A percentile compares a stretch with the other conserved stretches of the same genome.
Evolutionary conservation across 2,329 filamentous ascomycete species (phyloP).

Genomic region (Cercospora citrullina): DNA sequence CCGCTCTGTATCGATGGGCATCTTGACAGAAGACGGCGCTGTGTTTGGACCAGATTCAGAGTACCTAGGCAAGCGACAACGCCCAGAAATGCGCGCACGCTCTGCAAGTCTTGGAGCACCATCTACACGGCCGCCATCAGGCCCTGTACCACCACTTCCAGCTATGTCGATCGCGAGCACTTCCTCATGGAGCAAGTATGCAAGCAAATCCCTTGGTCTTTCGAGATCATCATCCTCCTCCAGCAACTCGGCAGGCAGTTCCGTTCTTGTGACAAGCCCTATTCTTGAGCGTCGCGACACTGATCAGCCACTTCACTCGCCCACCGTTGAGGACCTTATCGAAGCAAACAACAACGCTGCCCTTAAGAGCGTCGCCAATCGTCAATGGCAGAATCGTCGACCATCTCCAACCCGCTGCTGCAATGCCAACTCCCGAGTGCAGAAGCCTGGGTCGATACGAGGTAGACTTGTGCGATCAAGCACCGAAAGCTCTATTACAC

Average conservation of each 20-base stretch:
- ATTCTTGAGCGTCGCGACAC: slow-evolving; percentile 30
- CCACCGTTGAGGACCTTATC: slow-evolving; percentile 33
- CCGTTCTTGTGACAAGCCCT: slow-evolving; percentile 45
- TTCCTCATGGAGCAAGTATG: neutral
- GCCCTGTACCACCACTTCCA: slow-evolving; percentile 47
- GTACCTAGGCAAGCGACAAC: slow-evolving; percentile 14
- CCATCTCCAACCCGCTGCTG: slow-evolving; percentile 35
- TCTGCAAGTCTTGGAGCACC: slow-evolving; percentile 40
- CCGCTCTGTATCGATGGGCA: slow-evolving; percentile 35
- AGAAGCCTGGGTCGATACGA: slow-evolving; percentile 32
- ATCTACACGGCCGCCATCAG: slow-evolving; percentile 43
- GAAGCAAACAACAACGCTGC: slow-evolving; percentile 32
- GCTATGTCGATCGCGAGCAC: slow-evolving; percentile 29
- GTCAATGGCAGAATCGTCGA: slow-evolving; percentile 39
- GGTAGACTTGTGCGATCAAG: slow-evolving; percentile 34
- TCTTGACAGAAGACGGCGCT: slow-evolving; percentile 26
- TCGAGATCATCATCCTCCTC: slow-evolving; percentile 45
- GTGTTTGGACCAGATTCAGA: slow-evolving; percentile 18
- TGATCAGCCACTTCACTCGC: slow-evolving; percentile 26
- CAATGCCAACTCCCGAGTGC: slow-evolving; percentile 26
- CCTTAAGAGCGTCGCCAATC: slow-evolving; percentile 41
- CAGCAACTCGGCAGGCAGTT: slow-evolving; percentile 44
- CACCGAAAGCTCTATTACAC: slow-evolving; percentile 27
- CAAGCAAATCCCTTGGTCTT: slow-evolving; percentile 26
- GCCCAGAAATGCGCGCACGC: slow-evolving; percentile 33